phyloP scores from a whole-genome alignment of 208 protist genomes.

The Trypanosoma mega region DNA sequence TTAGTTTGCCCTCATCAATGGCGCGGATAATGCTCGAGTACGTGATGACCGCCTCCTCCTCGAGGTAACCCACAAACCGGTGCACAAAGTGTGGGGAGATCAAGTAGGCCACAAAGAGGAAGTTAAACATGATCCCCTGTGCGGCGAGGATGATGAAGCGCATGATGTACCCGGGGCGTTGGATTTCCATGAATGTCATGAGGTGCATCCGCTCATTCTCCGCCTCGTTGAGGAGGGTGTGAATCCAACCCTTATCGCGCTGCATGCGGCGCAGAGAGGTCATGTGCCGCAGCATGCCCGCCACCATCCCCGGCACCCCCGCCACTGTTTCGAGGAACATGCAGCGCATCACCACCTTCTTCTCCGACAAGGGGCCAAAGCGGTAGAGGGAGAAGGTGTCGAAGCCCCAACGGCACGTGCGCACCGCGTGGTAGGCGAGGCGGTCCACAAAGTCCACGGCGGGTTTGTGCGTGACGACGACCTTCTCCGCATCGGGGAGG shows the following conservation, averaged over 20 bases:
- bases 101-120: constrained; percentile 55
- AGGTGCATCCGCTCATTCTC: constrained; percentile 96
- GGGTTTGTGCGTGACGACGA: constrained; percentile 36
- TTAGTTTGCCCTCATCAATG: constrained; percentile 32
- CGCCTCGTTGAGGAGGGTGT: constrained; percentile 89
- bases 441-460: constrained; percentile 24
- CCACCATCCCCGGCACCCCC: constrained; percentile 74
- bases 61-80: constrained; percentile 61
- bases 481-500: constrained; percentile 29
- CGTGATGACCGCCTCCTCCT: constrained; percentile 33
- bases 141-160: constrained; percentile 36
- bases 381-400: constrained; percentile 52
- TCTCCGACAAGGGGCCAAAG: constrained; percentile 27
- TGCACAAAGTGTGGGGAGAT: constrained; percentile 42
- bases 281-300: constrained; percentile 69
- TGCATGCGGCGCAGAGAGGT: constrained; percentile 57
- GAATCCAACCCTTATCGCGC: constrained; percentile 91
- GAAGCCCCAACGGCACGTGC: constrained; percentile 35
- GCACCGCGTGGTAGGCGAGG: constrained; percentile 26
- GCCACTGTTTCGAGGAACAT: constrained; percentile 79
- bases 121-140: constrained; percentile 64
- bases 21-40: constrained; percentile 31
- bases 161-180: constrained; percentile 42
- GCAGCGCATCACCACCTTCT: constrained; percentile 40
- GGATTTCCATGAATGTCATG: constrained; percentile 69